phyloP scores from a whole-genome alignment of 2,329 filamentous ascomycete species.

The Claviceps humidiphila region DNA sequence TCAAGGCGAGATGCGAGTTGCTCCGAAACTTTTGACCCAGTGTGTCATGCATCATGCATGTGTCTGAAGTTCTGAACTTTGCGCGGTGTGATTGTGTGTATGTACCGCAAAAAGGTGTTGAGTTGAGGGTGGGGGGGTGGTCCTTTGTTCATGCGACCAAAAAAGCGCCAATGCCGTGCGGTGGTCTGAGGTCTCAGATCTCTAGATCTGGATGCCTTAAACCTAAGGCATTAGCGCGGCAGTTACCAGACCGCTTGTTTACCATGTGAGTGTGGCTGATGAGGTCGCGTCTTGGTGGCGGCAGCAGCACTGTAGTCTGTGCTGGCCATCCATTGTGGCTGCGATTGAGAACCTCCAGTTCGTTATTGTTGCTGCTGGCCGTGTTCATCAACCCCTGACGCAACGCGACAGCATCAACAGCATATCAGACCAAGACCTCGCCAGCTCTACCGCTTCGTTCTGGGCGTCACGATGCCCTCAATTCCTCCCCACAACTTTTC shows the following conservation, averaged over 20 bases:
- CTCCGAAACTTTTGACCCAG: neutral
- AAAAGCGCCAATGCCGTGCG: neutral
- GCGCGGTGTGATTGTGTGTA: neutral
- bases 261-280: no score
- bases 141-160: neutral
- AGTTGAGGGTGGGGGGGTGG: neutral
- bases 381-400: neutral
- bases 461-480: conserved; percentile 19
- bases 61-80: neutral
- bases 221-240: neutral
- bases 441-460: neutral
- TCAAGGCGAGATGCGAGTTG: neutral
- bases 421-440: neutral
- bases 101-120: neutral
- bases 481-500: conserved; percentile 12
- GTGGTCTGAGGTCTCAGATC: neutral
- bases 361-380: no score
- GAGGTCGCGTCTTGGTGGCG: no score
- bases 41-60: neutral
- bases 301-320: no score
- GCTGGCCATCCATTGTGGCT: no score
- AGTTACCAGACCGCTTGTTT: neutral
- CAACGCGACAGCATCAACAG: neutral
- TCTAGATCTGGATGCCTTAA: neutral
- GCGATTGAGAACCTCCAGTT: no score